Base-by-base conservation (phyloP, 2,329 filamentous ascomycete species). In the Myriosclerotinia duriaeana region DNA sequence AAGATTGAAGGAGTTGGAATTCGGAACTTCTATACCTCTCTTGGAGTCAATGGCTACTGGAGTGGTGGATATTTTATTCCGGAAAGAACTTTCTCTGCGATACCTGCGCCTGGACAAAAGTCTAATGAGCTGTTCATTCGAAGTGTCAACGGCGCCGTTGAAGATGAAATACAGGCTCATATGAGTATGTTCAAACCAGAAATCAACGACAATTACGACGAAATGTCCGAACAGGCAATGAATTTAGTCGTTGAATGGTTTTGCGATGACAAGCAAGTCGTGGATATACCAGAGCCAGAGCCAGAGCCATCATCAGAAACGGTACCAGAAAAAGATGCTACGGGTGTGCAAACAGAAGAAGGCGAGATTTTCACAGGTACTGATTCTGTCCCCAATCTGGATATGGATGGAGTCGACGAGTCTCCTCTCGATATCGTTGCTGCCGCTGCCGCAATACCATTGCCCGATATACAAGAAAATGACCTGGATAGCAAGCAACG, bases 1-100 rank as follows among this genome's bases (percentile, higher is more conserved):
- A 77, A 81, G 1, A 81, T 89, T 1, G 83, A 85, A 54, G 85
- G 85, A 0, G 81, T 96, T 1, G 89, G 89, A 0, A 87, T 92
- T 71, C 84, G 85, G 22, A 89, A 94, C 74, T 86, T 93, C 67
- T 95, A 93, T 77, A 90, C 87, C 0, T 89, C 87, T 0, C 82
- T 97, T 8, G 91, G 91, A 0, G 85, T 88, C 74, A 89, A 90
- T 66, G 87, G 89, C 2, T 82, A 84, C 73, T 86, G 84, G 84
- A 83, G 80, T 38, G 84, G 84, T 2, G 84, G 84, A 0, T 86
- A 80, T 78, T 88, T 81, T 74, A 83, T 86, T 0, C 84, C 84
- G 0, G 86, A 93, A 71, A 81, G 93, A 52, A 96, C 92, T 0
- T 96, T 96, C 73, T 94, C 91, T 75, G 89, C 90, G 5, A 78